Evolutionary conservation across 2,329 filamentous ascomycete genomes (phyloP).

Genomic region (Blastomyces parvus): DNA sequence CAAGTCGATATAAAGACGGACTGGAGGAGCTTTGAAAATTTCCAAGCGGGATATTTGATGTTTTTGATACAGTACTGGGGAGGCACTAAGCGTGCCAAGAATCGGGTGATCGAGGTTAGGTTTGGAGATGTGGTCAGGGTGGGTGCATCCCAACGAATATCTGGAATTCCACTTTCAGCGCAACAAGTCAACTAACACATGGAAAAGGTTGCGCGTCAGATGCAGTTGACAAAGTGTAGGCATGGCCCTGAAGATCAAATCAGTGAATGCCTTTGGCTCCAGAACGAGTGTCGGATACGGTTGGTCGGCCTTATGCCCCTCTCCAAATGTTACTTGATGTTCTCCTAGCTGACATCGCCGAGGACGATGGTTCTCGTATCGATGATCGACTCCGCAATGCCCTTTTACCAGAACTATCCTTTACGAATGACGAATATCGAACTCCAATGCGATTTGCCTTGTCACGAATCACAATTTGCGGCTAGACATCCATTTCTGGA

Average conservation of each 20-base stretch:
- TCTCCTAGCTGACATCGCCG: background rate
- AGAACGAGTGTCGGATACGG: conserved; percentile 38
- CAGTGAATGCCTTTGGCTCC: conserved; percentile 35
- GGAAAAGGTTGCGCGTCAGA: conserved; percentile 30
- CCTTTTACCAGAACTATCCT: conserved; percentile 39
- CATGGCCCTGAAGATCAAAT: conserved; percentile 32
- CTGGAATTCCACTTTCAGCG: background rate
- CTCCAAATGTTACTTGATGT: background rate
- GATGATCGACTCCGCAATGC: conserved; percentile 37
- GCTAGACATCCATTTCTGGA: conserved; percentile 36
- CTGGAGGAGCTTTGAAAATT: conserved; percentile 32
- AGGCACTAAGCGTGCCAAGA: conserved; percentile 30
- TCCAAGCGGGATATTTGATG: conserved; percentile 38
- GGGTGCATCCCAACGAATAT: conserved; percentile 9
- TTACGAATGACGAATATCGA: conserved; percentile 33
- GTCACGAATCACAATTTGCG: conserved; percentile 32
- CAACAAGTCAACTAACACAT: background rate
- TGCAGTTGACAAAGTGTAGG: conserved; percentile 30
- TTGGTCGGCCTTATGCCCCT: conserved; percentile 15
- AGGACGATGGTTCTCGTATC: conserved; percentile 35
- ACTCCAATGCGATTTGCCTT: conserved; percentile 37
- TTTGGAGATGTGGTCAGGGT: conserved; percentile 37
- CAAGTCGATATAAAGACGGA: conserved; percentile 20
- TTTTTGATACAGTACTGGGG: conserved; percentile 38
- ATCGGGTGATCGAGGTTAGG: conserved; percentile 36